Percentiles rank a stretch among this genome's conserved stretches.
phyloP scores from a whole-genome alignment of 2,329 filamentous ascomycete genomes.

The Fusarium nematophilum region DNA sequence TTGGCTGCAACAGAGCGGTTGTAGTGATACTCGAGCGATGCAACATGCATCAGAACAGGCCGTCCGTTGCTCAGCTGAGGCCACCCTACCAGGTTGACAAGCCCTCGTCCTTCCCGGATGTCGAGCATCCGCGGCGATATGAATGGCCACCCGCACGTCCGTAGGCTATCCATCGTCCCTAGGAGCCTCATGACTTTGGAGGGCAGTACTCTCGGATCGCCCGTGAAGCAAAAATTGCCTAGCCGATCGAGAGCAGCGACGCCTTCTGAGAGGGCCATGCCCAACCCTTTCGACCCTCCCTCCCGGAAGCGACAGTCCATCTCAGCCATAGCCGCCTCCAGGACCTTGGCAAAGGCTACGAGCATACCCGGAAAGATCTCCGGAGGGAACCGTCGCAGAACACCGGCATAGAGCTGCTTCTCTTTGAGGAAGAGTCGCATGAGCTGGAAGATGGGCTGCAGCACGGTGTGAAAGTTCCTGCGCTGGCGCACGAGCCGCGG shows the following conservation, averaged over 20 bases:
- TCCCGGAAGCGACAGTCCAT: slow-evolving; percentile 8
- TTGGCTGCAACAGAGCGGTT: neutral
- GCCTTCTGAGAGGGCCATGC: neutral
- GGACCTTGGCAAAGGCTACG: slow-evolving; percentile 4
- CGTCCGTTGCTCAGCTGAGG: neutral
- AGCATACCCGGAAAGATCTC: slow-evolving; percentile 1
- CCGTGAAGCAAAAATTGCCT: slow-evolving; percentile 3
- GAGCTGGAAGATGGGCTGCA: slow-evolving; percentile 21
- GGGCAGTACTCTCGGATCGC: neutral
- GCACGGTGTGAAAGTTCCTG: slow-evolving; percentile 8
- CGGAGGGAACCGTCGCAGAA: slow-evolving; percentile 8
- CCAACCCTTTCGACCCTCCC: neutral
- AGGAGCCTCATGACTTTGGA: neutral
- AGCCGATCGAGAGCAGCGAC: neutral
- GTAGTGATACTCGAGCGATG: neutral
- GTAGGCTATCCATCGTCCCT: neutral
- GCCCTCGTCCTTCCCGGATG: neutral
- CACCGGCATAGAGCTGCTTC: slow-evolving; percentile 6
- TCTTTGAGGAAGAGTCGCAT: slow-evolving; percentile 23
- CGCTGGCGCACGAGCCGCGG: neutral
- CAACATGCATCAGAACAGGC: neutral
- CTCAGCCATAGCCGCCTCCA: slow-evolving; percentile 10
- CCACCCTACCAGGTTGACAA: neutral
- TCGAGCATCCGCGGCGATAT: neutral
- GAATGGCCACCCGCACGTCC: neutral